Conservation (phyloP, 257 asterid species). For the Rauvolfia tetraphylla region DNA sequence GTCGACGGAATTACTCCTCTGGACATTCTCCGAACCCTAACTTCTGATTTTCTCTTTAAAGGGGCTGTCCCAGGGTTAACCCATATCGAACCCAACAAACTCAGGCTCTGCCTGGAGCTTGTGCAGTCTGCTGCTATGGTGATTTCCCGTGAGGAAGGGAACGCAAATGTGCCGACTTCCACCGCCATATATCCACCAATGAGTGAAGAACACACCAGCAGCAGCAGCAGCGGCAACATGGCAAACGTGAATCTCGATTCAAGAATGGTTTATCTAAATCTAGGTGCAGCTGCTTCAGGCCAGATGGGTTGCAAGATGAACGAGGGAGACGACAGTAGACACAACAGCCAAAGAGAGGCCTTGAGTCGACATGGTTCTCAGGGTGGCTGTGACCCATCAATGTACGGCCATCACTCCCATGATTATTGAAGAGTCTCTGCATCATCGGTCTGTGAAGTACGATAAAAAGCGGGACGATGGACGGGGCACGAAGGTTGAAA, state of each 20-base stretch:
- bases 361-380: constrained; percentile 35
- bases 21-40: constrained; percentile 84
- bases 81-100: constrained; percentile 79
- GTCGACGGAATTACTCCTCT: constrained; percentile 78
- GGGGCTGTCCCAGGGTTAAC: constrained; percentile 84
- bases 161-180: constrained; percentile 33
- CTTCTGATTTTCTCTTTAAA: constrained; percentile 82
- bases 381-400: constrained; percentile 40
- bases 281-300: constrained; percentile 42
- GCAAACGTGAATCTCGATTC: constrained; percentile 53
- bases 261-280: constrained; percentile 74
- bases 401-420: constrained; percentile 64
- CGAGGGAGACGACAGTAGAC: constrained; percentile 49
- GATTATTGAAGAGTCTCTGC: constrained; percentile 32
- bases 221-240: constrained; percentile 38
- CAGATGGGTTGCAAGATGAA: constrained; percentile 47
- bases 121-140: constrained; percentile 96
- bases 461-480: neutral
- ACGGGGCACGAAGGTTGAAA: neutral
- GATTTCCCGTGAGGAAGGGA: constrained; percentile 82
- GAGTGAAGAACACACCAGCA: constrained; percentile 46
- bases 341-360: constrained; percentile 42
- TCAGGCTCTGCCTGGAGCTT: constrained; percentile 80
- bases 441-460: neutral
- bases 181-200: constrained; percentile 55